Evolutionary conservation across 2,329 filamentous ascomycete species (phyloP), one percentile per base, ranked within the genome.

Genomic region (Aspergillus sp.): DNA sequence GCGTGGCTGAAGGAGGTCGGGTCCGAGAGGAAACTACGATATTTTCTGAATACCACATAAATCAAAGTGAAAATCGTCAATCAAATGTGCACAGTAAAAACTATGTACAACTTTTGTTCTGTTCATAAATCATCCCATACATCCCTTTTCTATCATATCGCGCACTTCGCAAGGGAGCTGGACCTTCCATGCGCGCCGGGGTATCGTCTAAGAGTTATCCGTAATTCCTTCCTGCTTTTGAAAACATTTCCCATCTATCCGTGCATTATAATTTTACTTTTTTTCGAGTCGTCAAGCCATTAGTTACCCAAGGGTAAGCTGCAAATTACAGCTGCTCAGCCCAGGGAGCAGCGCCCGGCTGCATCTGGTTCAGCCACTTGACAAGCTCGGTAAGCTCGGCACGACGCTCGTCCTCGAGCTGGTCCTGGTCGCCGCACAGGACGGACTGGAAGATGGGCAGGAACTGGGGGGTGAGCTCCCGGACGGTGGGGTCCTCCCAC

Each of bases 391-490:
- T 73, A 26, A 82, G 68, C 66, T 81, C 77, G 29, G 71, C 71
- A 14, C 79, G 75, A 49, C 79, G 78, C 68, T 81, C 79, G 51
- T 81, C 78, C 60, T 80, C 78, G 29, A 82, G 69, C 68, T 81
- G 79, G 57, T 80, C 76, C 55, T 75, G 70, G 18, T 80, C 77
- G 52, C 76, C 75, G 55, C 70, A 74, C 22, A 81, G 73, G 18
- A 82, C 80, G 29, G 77, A 69, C 67, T 81, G 74, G 72, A 82
- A 79, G 66, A 81, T 72, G 16, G 80, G 78, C 32, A 81, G 71
- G 49, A 82, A 71, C 52, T 75, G 74, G 2, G 78, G 78, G 4
- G 80, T 82, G 29, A 81, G 74, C 51, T 75, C 71, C 53, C 74
- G 75, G 60, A 81, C 73, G 50, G 77, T 80, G 20, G 73, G 64